Evolutionary conservation across 192 early-diverging fungal genomes (phyloP).

Genomic region (Coemansia sp.): DNA sequence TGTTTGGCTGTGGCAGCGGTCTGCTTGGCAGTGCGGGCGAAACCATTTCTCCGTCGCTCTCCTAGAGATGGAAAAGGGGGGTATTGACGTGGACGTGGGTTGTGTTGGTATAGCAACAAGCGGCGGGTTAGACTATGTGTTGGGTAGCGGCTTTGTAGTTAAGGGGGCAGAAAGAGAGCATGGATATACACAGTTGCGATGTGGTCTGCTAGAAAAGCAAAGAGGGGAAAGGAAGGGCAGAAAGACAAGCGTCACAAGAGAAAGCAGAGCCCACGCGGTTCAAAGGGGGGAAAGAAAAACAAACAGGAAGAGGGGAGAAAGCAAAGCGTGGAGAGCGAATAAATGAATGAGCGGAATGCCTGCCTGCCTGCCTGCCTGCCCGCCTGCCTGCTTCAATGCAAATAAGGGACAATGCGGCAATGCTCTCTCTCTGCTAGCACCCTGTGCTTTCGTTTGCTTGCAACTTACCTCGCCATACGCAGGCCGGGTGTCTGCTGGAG

Average conservation of each 20-base stretch:
- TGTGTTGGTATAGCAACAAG: background rate
- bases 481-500: background rate
- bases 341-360: too few species aligned
- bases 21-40: constrained; percentile 31
- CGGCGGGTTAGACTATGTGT: background rate
- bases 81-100: background rate
- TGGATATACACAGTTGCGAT: background rate
- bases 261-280: background rate
- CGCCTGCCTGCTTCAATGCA: background rate
- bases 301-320: background rate
- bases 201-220: background rate
- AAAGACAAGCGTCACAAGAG: too few species aligned
- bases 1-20: constrained; percentile 39
- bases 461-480: constrained; percentile 11
- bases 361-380: too few species aligned
- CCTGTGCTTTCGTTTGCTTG: background rate
- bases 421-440: too few species aligned
- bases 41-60: constrained; percentile 16
- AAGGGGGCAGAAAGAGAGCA: background rate
- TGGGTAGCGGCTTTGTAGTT: background rate
- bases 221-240: background rate
- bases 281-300: background rate
- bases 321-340: background rate
- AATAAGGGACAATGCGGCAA: background rate
- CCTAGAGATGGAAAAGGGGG: constrained; percentile 6